Evolutionary conservation across 2,329 filamentous ascomycete genomes (phyloP).

Genomic region (Nigrospora sphaerica): DNA sequence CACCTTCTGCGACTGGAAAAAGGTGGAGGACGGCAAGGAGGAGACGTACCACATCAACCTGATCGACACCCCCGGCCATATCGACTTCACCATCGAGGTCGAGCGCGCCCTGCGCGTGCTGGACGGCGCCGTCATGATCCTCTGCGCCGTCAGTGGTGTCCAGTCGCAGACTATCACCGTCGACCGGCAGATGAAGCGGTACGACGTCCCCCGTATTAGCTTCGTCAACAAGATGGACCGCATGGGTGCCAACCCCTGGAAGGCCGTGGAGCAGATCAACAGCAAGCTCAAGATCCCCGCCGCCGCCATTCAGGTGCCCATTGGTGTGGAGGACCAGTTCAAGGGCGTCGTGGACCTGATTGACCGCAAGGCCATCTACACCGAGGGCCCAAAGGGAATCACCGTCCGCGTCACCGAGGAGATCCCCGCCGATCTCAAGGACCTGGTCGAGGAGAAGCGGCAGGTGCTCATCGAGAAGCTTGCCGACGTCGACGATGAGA

Average conservation of each 20-base stretch:
- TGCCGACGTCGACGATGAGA: constrained; percentile 96
- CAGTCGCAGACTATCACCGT: constrained; percentile 98
- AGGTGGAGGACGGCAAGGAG: constrained; percentile 75
- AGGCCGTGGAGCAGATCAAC: constrained; percentile 96
- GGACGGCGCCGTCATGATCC: constrained; percentile 96
- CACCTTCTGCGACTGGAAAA: constrained; percentile 95
- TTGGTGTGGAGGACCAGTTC: constrained; percentile 86
- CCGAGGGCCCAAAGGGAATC: constrained; percentile 76
- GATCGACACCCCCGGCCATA: constrained; percentile 97
- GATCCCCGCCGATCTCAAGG: constrained; percentile 71
- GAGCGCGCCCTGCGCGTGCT: constrained; percentile 91
- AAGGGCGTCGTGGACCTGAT: constrained; percentile 89
- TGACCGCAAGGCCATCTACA: constrained; percentile 88
- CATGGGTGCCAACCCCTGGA: constrained; percentile 97
- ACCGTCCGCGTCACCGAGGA: constrained; percentile 69
- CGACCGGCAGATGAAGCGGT: constrained; percentile 96
- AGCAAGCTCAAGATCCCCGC: constrained; percentile 88
- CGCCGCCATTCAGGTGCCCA: constrained; percentile 89
- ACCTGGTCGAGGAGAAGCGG: constrained; percentile 75
- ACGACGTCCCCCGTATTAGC: constrained; percentile 90
- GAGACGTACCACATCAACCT: constrained; percentile 95
- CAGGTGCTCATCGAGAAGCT: constrained; percentile 86
- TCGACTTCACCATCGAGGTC: constrained; percentile 98
- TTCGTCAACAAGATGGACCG: constrained; percentile 99
- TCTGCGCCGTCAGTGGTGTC: constrained; percentile 94